Conservation (phyloP, 2,329 filamentous ascomycete genomes). For the Penicillium sp. region DNA sequence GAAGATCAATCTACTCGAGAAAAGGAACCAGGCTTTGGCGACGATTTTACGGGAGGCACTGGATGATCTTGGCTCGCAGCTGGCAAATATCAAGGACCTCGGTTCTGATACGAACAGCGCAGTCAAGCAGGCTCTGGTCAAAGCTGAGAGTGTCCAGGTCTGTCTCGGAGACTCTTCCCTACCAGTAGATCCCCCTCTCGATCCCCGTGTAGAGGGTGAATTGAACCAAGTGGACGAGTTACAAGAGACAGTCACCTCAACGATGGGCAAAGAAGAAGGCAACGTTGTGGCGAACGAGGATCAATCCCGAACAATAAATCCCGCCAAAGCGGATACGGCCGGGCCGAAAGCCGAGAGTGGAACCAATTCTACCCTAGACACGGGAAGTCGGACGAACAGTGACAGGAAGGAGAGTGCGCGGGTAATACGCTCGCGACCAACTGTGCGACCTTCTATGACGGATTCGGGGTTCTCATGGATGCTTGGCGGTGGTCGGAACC, state of each 20-base stretch:
- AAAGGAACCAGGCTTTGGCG: conserved; percentile 42
- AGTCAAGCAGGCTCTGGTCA: conserved; percentile 39
- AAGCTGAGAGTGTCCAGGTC: conserved; percentile 43
- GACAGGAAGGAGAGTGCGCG: conserved; percentile 15
- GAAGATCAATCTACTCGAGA: conserved; percentile 36
- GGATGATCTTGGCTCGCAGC: conserved; percentile 38
- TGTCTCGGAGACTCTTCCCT: conserved; percentile 43
- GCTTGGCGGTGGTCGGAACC: conserved; percentile 45
- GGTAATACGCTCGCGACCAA: conserved; percentile 23
- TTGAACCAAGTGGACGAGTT: background rate
- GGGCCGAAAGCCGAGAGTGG: conserved; percentile 11
- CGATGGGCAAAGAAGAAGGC: background rate
- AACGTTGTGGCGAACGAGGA: conserved; percentile 1
- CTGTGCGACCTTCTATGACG: conserved; percentile 41
- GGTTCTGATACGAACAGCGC: conserved; percentile 28
- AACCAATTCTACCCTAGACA: conserved; percentile 8
- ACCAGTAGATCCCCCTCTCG: conserved; percentile 20
- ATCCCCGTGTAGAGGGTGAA: conserved; percentile 4
- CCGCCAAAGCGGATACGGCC: conserved; percentile 6
- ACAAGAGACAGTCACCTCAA: background rate
- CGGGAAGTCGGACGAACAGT: conserved; percentile 2
- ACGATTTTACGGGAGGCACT: conserved; percentile 42
- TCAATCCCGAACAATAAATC: conserved; percentile 4
- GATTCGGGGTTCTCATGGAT: conserved; percentile 52
- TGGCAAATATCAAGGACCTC: conserved; percentile 26